phyloP scores from a whole-genome alignment of 305 asterid species.

The Fraxinus nigra region DNA sequence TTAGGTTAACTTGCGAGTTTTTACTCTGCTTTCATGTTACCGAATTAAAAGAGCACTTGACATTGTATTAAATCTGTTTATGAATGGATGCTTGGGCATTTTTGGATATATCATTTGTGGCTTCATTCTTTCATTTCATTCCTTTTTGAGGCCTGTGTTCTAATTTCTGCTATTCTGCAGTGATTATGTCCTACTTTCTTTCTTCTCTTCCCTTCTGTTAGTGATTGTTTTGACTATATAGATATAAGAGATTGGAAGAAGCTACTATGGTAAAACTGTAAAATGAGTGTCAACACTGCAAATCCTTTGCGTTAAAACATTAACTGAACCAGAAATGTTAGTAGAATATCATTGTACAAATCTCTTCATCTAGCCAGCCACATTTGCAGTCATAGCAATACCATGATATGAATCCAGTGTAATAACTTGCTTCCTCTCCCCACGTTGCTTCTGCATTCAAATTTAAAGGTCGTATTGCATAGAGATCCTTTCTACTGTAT shows the following conservation, averaged over 20 bases:
- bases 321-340: background rate
- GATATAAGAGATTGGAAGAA: background rate
- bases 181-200: background rate
- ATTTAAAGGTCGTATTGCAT: slow-evolving; percentile 71
- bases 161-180: background rate
- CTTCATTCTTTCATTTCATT: background rate
- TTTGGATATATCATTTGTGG: background rate
- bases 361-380: background rate
- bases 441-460: background rate
- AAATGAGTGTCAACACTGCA: background rate
- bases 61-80: background rate
- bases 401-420: background rate
- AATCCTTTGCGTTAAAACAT: background rate
- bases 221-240: background rate
- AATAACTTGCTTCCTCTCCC: background rate
- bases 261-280: background rate
- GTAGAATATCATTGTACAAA: background rate
- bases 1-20: background rate
- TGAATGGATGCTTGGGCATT: background rate
- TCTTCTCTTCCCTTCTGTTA: background rate
- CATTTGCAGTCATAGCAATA: background rate
- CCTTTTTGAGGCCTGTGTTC: background rate
- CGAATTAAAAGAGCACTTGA: background rate
- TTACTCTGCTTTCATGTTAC: background rate
- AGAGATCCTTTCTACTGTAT: slow-evolving; percentile 56